These are phyloP conservation scores for Rutstroemia sp. DNA, from an alignment of 2,329 filamentous ascomycete genomes.

Conservation along the genomic window DNA sequence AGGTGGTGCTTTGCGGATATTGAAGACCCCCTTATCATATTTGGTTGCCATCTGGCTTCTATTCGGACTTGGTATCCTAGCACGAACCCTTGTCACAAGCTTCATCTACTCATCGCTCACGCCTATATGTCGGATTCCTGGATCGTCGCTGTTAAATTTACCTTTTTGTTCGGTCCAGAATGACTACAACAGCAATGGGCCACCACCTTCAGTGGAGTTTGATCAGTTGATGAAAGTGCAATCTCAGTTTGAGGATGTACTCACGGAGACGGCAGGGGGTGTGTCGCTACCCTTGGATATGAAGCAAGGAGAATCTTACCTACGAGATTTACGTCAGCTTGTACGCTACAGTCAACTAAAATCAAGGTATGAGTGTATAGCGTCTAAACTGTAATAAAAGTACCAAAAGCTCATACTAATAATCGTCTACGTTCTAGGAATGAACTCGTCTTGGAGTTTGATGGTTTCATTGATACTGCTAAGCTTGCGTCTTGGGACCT, in stretches of 20 bases:
- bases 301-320: conserved; percentile 67
- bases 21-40: conserved; percentile 58
- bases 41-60: conserved; percentile 54
- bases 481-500: conserved; percentile 58
- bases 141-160: conserved; percentile 50
- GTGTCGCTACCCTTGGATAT: conserved; percentile 68
- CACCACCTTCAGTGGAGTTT: conserved; percentile 46
- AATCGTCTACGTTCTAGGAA: conserved; percentile 35
- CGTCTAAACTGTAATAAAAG: too few relatives aligned
- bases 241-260: conserved; percentile 66
- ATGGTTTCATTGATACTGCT: conserved; percentile 65
- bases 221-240: conserved; percentile 69
- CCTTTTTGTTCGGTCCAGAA: conserved; percentile 49
- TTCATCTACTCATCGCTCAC: conserved; percentile 56
- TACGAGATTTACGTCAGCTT: conserved; percentile 66
- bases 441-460: conserved; percentile 68
- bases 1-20: conserved; percentile 49
- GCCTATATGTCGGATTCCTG: conserved; percentile 64
- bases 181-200: conserved; percentile 18
- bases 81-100: conserved; percentile 53
- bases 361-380: conserved; percentile 32
- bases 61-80: conserved; percentile 49
- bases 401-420: too few relatives aligned
- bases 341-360: conserved; percentile 64
- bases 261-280: conserved; percentile 59